Percentiles rank a stretch among this genome's conserved stretches.
phyloP scores from a whole-genome alignment of 2,329 filamentous ascomycete species.

The Pyrenochaeta sp. region DNA sequence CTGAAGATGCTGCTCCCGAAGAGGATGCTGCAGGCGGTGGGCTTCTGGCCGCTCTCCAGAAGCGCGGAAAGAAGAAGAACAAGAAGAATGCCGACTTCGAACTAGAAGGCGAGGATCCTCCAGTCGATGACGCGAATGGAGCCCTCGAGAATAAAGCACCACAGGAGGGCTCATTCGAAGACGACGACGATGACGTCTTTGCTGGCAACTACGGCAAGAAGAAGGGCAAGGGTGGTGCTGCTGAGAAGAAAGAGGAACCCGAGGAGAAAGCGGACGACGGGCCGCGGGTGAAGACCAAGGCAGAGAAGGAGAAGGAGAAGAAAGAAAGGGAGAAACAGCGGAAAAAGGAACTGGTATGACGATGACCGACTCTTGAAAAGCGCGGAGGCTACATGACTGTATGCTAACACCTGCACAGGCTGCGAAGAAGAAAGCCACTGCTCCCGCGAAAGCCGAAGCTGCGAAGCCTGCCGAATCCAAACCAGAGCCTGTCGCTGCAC shows the following conservation, averaged over 20 bases:
- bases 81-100: conserved; percentile 76
- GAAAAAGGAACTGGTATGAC: conserved; percentile 91
- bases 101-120: conserved; percentile 71
- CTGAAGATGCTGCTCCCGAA: conserved; percentile 52
- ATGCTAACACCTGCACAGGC: conserved; percentile 44
- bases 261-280: conserved; percentile 49
- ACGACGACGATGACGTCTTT: conserved; percentile 84
- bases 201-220: conserved; percentile 71
- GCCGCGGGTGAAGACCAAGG: conserved; percentile 83
- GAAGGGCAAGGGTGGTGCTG: conserved; percentile 68
- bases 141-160: conserved; percentile 73
- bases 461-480: conserved; percentile 54
- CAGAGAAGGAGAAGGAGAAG: conserved; percentile 97
- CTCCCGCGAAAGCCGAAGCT: conserved; percentile 55
- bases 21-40: conserved; percentile 59
- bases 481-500: conserved; percentile 34
- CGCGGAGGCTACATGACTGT: conserved; percentile 1
- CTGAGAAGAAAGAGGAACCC: conserved; percentile 50
- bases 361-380: not conserved
- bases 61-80: conserved; percentile 80
- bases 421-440: conserved; percentile 66
- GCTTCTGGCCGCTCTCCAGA: conserved; percentile 59
- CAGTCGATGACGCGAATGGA: conserved; percentile 51
- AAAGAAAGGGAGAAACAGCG: conserved; percentile 98
- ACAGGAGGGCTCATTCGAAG: conserved; percentile 73